phyloP scores from a whole-genome alignment of 1,284 basidiomycete species.

The Phlebopus sp. region DNA sequence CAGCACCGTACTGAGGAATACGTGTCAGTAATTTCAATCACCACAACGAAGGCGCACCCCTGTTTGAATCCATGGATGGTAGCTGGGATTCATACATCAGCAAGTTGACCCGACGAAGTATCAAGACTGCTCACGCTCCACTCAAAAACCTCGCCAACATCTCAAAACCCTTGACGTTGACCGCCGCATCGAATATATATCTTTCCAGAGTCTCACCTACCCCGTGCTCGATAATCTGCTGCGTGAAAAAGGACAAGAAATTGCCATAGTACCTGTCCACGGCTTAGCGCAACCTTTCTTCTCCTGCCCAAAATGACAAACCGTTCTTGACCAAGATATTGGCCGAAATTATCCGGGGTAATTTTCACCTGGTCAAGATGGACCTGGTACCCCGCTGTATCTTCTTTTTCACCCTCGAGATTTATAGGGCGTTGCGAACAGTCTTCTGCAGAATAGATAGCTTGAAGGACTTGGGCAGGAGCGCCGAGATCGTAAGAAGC shows the following conservation, averaged over 20 bases:
- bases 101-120: slow-evolving; percentile 20
- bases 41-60: slow-evolving; percentile 43
- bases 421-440: slow-evolving; percentile 44
- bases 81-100: slow-evolving; percentile 2
- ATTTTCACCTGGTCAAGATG: slow-evolving; percentile 32
- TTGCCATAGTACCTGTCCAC: slow-evolving; percentile 48
- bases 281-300: background rate
- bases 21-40: background rate
- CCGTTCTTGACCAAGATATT: slow-evolving; percentile 54
- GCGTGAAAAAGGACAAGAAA: slow-evolving; percentile 57
- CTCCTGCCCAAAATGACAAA: slow-evolving; percentile 26
- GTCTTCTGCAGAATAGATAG: slow-evolving; percentile 48
- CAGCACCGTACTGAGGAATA: slow-evolving; percentile 48
- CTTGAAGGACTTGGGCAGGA: slow-evolving; percentile 46
- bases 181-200: slow-evolving; percentile 52
- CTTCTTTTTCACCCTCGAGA: slow-evolving; percentile 35
- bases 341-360: slow-evolving; percentile 49
- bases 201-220: slow-evolving; percentile 43
- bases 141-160: slow-evolving; percentile 59
- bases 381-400: slow-evolving; percentile 4
- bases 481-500: slow-evolving; percentile 69
- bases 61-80: slow-evolving; percentile 60
- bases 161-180: slow-evolving; percentile 44
- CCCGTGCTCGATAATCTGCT: slow-evolving; percentile 44
- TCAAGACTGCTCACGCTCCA: slow-evolving; percentile 45